Evolutionary conservation across 116 monocot species (phyloP).

Genomic region (Zostera marina): DNA sequence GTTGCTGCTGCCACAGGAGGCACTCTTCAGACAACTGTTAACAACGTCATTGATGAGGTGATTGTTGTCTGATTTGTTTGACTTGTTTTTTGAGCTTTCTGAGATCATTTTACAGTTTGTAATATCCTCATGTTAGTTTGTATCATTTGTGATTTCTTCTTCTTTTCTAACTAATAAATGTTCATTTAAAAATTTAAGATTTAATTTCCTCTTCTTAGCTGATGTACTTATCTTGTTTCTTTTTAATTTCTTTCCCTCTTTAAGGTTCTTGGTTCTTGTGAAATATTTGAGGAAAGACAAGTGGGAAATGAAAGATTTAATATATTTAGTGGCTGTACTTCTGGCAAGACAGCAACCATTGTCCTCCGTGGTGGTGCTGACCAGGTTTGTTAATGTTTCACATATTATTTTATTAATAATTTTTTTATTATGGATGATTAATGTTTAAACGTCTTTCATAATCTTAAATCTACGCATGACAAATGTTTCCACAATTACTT

Average conservation of each 20-base stretch:
- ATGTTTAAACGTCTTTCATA: neutral
- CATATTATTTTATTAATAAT: too few relatives aligned
- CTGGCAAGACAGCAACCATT: slow-evolving; percentile 91
- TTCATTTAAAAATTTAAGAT: neutral
- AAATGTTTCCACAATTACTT: slow-evolving; percentile 1
- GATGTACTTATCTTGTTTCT: neutral
- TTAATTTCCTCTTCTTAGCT: too few relatives aligned
- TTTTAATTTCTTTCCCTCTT: neutral
- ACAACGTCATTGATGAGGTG: slow-evolving; percentile 89
- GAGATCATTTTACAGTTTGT: too few relatives aligned
- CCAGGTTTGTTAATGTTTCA: slow-evolving; percentile 50
- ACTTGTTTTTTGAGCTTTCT: neutral
- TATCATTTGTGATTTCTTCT: neutral
- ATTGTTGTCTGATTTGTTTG: neutral
- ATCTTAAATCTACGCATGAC: neutral
- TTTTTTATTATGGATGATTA: neutral
- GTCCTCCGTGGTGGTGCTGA: slow-evolving; percentile 97
- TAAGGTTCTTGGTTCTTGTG: slow-evolving; percentile 87
- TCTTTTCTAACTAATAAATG: neutral
- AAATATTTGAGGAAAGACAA: slow-evolving; percentile 91
- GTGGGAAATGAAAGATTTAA: slow-evolving; percentile 97
- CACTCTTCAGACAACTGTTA: slow-evolving; percentile 89
- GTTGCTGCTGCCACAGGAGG: slow-evolving; percentile 96
- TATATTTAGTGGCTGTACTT: slow-evolving; percentile 92
- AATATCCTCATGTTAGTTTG: neutral